Evolutionary conservation across 1,284 basidiomycete genomes (phyloP).

Genomic region (Sanghuangporus weigelae): DNA sequence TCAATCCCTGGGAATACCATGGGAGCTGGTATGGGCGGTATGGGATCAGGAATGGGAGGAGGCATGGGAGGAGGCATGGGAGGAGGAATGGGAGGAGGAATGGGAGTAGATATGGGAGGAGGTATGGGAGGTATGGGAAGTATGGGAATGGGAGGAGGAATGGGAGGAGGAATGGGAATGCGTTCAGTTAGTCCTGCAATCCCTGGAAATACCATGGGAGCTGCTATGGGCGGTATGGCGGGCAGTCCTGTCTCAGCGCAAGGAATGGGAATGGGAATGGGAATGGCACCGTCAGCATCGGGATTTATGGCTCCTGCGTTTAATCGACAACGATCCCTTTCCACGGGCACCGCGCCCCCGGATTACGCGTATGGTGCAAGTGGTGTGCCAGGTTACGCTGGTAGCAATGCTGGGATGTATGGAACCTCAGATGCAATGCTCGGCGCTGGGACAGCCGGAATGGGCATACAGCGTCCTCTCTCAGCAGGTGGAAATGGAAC

Average conservation of each 20-base stretch:
- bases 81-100: not conserved
- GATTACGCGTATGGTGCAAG: constrained; percentile 6
- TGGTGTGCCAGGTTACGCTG: not conserved
- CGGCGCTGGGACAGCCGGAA: not conserved
- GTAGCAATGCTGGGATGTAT: not conserved
- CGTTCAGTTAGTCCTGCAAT: not conserved
- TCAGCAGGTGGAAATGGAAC: not conserved
- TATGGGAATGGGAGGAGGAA: not conserved
- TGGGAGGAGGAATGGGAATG: not conserved
- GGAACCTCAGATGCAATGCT: not conserved
- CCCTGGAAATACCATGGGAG: not conserved
- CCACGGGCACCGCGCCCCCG: not conserved
- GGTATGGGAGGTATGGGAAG: not conserved
- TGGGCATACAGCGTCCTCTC: not conserved
- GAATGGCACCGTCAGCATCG: not conserved
- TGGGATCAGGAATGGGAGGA: not conserved
- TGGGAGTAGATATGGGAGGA: not conserved
- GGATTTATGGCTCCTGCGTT: constrained; percentile 4
- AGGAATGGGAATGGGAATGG: constrained; percentile 1
- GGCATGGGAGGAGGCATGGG: not conserved
- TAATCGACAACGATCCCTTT: constrained; percentile 9
- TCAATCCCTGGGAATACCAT: not conserved
- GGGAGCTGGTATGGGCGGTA: not conserved
- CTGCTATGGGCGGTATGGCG: not conserved
- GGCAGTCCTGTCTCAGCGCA: not conserved